Conservation (phyloP, 768 basidiomycete genomes). For the Kwoniella europaea region DNA sequence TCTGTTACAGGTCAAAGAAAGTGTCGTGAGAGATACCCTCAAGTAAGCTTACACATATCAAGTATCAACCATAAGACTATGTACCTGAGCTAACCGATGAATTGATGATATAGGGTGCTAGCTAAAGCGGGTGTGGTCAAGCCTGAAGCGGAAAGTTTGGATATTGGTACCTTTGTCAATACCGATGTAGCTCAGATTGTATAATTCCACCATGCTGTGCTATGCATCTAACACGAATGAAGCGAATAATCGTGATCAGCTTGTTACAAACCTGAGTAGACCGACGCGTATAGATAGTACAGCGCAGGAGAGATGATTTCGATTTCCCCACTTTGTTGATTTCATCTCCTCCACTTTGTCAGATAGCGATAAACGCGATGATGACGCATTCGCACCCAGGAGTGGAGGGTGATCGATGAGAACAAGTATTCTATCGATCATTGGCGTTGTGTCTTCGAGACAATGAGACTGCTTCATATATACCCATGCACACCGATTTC, state of each 20-base stretch:
- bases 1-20: conserved; percentile 68
- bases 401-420: conserved; percentile 9
- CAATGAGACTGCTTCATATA: not conserved
- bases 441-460: not conserved
- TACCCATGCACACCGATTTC: too few species aligned
- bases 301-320: not conserved
- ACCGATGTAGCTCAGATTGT: conserved; percentile 61
- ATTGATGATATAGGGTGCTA: conserved; percentile 64
- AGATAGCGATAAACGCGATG: not conserved
- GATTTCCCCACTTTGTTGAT: not conserved
- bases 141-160: conserved; percentile 63
- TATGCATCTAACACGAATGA: too few species aligned
- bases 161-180: conserved; percentile 67
- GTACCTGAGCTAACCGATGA: not conserved
- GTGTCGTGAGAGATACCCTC: conserved; percentile 73
- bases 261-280: too few species aligned
- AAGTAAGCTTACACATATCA: too few species aligned
- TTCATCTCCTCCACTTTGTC: not conserved
- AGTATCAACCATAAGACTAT: too few species aligned
- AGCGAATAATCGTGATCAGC: too few species aligned
- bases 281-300: too few species aligned
- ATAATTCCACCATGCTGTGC: conserved; percentile 15
- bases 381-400: not conserved
- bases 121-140: conserved; percentile 77
- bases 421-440: conserved; percentile 2